Percentiles rank a stretch among this genome's conserved stretches.
Conservation (phyloP, 305 asterid genomes). For the Fraxinus angustifolia region DNA sequence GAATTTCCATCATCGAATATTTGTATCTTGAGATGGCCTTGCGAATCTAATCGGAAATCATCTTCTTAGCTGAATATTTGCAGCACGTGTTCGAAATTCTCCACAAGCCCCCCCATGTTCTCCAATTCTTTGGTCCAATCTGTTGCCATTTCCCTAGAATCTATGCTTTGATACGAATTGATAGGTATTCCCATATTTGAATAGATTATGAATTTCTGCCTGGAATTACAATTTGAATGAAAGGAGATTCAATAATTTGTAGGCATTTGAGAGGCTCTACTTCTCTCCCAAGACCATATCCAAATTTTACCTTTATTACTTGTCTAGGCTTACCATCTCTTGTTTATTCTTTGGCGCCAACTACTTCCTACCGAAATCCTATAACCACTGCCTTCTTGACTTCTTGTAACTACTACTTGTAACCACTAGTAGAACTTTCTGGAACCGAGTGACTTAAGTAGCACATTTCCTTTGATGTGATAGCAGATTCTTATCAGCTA, state of each 20-base stretch:
- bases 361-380: not conserved
- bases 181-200: not conserved
- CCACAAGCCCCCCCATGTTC: not conserved
- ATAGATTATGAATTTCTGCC: not conserved
- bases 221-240: not conserved
- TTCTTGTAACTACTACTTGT: not conserved
- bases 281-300: not conserved
- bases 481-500: not conserved
- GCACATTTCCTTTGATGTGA: not conserved
- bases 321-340: not conserved
- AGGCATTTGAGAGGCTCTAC: not conserved
- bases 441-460: not conserved
- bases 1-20: not conserved
- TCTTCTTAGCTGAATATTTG: not conserved
- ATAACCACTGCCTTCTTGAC: not conserved
- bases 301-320: not conserved
- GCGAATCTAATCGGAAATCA: not conserved
- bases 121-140: not conserved
- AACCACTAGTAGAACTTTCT: not conserved
- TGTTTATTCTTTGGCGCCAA: not conserved
- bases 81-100: not conserved
- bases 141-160: not conserved
- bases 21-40: not conserved
- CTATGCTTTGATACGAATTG: not conserved
- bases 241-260: not conserved